phyloP scores from a whole-genome alignment of 2,329 filamentous ascomycete genomes.

The Madurella fahalii region DNA sequence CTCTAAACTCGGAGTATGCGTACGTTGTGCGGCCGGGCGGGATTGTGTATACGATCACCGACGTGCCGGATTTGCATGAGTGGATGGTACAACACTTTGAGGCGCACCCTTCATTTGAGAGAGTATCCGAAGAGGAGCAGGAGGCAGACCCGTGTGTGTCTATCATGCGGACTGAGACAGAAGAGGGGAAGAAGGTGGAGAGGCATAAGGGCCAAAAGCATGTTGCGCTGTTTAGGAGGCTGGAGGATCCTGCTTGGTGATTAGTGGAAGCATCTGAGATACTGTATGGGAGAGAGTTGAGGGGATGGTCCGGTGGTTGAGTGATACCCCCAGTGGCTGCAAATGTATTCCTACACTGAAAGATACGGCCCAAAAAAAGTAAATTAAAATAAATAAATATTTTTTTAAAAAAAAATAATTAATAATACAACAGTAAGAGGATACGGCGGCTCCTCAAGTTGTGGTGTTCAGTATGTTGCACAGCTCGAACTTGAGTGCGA shows the following conservation, averaged over 20 bases:
- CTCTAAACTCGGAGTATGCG: constrained; percentile 89
- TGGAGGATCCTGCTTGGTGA: constrained; percentile 60
- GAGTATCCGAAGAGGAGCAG: constrained; percentile 63
- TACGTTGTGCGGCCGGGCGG: constrained; percentile 80
- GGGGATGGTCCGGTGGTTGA: not conserved
- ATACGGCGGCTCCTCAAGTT: too few relatives aligned
- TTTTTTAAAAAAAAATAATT: too few relatives aligned
- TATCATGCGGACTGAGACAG: constrained; percentile 78
- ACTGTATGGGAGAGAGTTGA: not conserved
- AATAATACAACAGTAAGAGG: too few relatives aligned
- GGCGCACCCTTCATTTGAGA: constrained; percentile 72
- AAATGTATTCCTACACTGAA: not conserved
- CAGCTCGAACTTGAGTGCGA: too few relatives aligned
- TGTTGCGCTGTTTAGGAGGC: constrained; percentile 79
- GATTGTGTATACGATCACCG: constrained; percentile 91
- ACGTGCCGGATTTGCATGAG: constrained; percentile 86
- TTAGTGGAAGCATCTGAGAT: not conserved
- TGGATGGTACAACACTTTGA: constrained; percentile 92
- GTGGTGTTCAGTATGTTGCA: too few relatives aligned
- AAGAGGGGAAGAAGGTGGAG: constrained; percentile 95
- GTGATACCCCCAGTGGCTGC: not conserved
- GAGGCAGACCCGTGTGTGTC: constrained; percentile 66
- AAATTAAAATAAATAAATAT: too few relatives aligned
- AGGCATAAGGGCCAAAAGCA: constrained; percentile 88
- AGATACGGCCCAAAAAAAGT: too few relatives aligned